Percentiles rank a stretch among this genome's conserved stretches.
Evolutionary conservation across 2,329 filamentous ascomycete genomes (phyloP).

Genomic region (Cladophialophora carrionii): DNA sequence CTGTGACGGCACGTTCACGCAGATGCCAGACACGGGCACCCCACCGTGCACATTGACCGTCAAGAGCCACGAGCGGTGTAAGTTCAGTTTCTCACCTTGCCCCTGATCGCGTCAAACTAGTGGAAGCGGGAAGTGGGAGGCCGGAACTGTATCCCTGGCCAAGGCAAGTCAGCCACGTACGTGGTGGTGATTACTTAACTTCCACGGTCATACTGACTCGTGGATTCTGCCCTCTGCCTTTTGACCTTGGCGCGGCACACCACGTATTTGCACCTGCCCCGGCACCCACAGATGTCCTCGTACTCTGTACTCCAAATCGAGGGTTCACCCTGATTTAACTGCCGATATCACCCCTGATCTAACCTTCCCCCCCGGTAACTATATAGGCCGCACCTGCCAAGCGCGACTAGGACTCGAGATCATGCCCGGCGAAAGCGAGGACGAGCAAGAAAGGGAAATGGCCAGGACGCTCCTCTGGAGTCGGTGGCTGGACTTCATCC

Average conservation of each 20-base stretch:
- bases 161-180: too few species aligned
- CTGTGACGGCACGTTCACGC: conserved; percentile 3
- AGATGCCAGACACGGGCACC: background rate
- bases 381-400: background rate
- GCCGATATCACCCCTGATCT: background rate
- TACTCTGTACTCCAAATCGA: too few species aligned
- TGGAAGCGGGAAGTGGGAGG: background rate
- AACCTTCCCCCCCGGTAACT: too few species aligned
- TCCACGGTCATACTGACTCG: too few species aligned
- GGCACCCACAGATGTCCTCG: too few species aligned
- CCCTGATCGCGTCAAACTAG: background rate
- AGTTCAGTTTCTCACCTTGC: background rate
- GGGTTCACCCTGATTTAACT: too few species aligned
- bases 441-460: conserved; percentile 2
- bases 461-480: background rate
- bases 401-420: background rate
- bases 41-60: conserved; percentile 1
- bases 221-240: too few species aligned
- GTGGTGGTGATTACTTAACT: too few species aligned
- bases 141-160: too few species aligned
- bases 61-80: conserved; percentile 3
- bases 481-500: conserved; percentile 1
- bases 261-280: too few species aligned
- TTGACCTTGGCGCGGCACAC: too few species aligned
- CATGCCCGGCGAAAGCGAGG: conserved; percentile 3